A percentile compares a stretch with the other conserved stretches of the same genome.
Evolutionary conservation across 2,329 filamentous ascomycete genomes (phyloP).

Genomic region (Aspergillus pseudoviridinutans): DNA sequence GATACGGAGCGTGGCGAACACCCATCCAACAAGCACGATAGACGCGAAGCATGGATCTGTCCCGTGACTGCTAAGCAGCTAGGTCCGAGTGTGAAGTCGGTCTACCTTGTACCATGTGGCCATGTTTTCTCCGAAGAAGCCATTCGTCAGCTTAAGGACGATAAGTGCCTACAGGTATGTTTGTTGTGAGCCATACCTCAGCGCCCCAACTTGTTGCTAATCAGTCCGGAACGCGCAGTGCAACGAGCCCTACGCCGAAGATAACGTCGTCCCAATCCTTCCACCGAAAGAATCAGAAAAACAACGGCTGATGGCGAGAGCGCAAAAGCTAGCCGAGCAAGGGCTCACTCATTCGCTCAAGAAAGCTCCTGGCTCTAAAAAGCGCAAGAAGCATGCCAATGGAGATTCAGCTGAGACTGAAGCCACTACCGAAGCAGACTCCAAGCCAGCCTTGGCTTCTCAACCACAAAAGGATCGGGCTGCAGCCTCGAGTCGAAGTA

Average conservation of each 20-base stretch:
- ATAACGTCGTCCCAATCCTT: conserved; percentile 80
- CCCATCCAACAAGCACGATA: conserved; percentile 38
- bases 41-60: conserved; percentile 67
- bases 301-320: conserved; percentile 60
- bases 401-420: conserved; percentile 33
- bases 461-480: conserved; percentile 5
- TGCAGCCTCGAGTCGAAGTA: conserved; percentile 22
- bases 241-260: conserved; percentile 65
- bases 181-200: background rate
- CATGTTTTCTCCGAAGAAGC: conserved; percentile 89
- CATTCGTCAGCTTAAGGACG: conserved; percentile 70
- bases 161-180: conserved; percentile 55
- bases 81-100: conserved; percentile 71
- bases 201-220: background rate
- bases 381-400: conserved; percentile 68
- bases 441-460: conserved; percentile 8
- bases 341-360: conserved; percentile 85
- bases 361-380: conserved; percentile 64
- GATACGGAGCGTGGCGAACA: conserved; percentile 39
- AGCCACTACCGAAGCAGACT: conserved; percentile 33
- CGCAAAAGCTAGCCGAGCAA: conserved; percentile 64
- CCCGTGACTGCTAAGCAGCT: conserved; percentile 84
- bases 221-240: conserved; percentile 51
- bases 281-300: conserved; percentile 68
- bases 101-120: conserved; percentile 91